phyloP scores from a whole-genome alignment of 768 basidiomycete species.

The Tricholoma terreum region DNA sequence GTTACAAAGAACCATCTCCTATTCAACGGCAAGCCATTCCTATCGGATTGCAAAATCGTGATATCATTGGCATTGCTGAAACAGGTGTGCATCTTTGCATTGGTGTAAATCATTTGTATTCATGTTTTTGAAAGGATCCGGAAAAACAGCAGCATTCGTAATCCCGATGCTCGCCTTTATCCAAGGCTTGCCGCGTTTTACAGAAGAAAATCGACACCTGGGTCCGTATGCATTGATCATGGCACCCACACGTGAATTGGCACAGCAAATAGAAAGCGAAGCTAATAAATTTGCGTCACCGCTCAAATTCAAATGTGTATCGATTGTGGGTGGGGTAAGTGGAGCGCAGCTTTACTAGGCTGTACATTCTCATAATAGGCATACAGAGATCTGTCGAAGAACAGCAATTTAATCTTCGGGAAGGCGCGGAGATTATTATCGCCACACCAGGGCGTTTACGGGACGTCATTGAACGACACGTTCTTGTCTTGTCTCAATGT shows the following conservation, averaged over 20 bases:
- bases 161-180: conserved; percentile 98
- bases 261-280: conserved; percentile 95
- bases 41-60: conserved; percentile 95
- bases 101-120: conserved; percentile 5
- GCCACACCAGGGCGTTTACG: conserved; percentile 98
- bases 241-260: conserved; percentile 97
- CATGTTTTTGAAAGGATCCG: conserved; percentile 66
- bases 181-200: conserved; percentile 75
- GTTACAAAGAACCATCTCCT: conserved; percentile 95
- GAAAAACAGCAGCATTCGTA: conserved; percentile 98
- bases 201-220: conserved; percentile 90
- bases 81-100: conserved; percentile 57
- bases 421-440: conserved; percentile 98
- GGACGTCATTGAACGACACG: conserved; percentile 94
- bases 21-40: conserved; percentile 99
- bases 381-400: conserved; percentile 87
- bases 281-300: conserved; percentile 88
- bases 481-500: conserved; percentile 94
- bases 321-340: conserved; percentile 95
- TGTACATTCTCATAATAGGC: conserved; percentile 12
- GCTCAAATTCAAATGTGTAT: conserved; percentile 90
- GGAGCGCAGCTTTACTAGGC: conserved; percentile 4
- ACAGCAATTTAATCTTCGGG: conserved; percentile 96
- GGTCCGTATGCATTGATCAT: conserved; percentile 93
- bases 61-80: conserved; percentile 98